A percentile compares a stretch with the other conserved stretches of the same genome.
Conservation (phyloP, 345 rosid genomes). For the Melastoma malabathricum region DNA sequence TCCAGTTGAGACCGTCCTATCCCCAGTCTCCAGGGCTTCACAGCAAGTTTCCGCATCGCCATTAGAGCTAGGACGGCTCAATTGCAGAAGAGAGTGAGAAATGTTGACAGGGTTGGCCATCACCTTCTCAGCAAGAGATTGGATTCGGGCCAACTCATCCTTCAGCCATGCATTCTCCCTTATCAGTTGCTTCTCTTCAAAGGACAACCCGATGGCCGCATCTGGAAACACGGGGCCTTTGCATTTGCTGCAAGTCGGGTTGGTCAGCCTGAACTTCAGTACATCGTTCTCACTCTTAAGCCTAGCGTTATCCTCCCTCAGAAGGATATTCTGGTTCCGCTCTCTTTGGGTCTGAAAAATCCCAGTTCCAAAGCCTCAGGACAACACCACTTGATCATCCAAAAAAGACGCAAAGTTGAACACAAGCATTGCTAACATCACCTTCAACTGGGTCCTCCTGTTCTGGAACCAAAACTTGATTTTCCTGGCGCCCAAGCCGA, state of each 20-base stretch:
- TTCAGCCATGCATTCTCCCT: slow-evolving; percentile 56
- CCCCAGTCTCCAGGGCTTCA: no score
- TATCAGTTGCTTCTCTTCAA: slow-evolving; percentile 40
- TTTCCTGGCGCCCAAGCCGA: slow-evolving; percentile 41
- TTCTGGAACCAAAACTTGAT: slow-evolving; percentile 84
- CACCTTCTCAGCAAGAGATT: slow-evolving; percentile 38
- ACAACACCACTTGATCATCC: not conserved
- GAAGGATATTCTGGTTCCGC: slow-evolving; percentile 47
- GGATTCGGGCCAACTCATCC: slow-evolving; percentile 35
- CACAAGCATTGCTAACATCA: slow-evolving; percentile 7
- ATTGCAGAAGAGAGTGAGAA: slow-evolving; percentile 12
- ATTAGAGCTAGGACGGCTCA: slow-evolving; percentile 18
- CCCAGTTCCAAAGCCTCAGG: not conserved
- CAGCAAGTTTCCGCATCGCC: not conserved
- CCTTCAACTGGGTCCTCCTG: slow-evolving; percentile 73
- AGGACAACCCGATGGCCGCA: slow-evolving; percentile 12
- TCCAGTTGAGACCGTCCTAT: no score
- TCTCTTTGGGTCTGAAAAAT: slow-evolving; percentile 53
- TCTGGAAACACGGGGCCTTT: slow-evolving; percentile 41
- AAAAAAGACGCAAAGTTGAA: not conserved
- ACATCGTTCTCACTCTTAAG: slow-evolving; percentile 50
- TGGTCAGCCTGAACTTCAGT: slow-evolving; percentile 31
- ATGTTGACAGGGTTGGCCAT: slow-evolving; percentile 35
- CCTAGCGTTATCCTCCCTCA: slow-evolving; percentile 51
- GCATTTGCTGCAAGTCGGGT: slow-evolving; percentile 48